Evolutionary conservation across 169 alveolate species (phyloP).

Genomic region (Amoebophrya sp.): DNA sequence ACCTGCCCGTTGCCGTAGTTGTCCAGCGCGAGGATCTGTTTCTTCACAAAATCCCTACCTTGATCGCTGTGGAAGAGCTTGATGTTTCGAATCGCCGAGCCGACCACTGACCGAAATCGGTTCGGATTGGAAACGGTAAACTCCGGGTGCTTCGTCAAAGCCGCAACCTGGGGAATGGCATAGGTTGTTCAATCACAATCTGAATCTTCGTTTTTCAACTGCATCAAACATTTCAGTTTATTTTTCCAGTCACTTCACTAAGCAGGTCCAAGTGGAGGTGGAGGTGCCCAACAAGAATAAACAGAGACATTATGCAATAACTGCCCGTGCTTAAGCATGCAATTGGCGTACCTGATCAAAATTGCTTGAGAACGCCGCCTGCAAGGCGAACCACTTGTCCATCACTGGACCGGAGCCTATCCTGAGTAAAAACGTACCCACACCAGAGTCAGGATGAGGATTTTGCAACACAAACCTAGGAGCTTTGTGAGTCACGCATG

Average conservation of each 20-base stretch:
- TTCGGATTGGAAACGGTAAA: not conserved
- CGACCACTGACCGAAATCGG: not conserved
- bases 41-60: not conserved
- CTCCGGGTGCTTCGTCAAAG: not conserved
- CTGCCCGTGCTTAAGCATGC: no score
- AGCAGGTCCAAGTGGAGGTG: no score
- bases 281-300: no score
- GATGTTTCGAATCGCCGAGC: not conserved
- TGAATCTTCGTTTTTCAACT: no score
- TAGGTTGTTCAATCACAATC: no score
- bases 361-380: not conserved
- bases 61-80: not conserved
- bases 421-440: not conserved
- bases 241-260: no score
- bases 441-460: not conserved
- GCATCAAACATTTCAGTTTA: no score
- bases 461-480: no score
- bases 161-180: no score
- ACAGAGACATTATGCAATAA: no score
- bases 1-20: not conserved
- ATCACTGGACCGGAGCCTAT: not conserved
- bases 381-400: slow-evolving; percentile 11
- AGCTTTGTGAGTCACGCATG: no score
- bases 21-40: not conserved
- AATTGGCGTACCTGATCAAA: not conserved